phyloP scores from a whole-genome alignment of 345 rosid genomes.

The Cardamine chenopodiifolia region DNA sequence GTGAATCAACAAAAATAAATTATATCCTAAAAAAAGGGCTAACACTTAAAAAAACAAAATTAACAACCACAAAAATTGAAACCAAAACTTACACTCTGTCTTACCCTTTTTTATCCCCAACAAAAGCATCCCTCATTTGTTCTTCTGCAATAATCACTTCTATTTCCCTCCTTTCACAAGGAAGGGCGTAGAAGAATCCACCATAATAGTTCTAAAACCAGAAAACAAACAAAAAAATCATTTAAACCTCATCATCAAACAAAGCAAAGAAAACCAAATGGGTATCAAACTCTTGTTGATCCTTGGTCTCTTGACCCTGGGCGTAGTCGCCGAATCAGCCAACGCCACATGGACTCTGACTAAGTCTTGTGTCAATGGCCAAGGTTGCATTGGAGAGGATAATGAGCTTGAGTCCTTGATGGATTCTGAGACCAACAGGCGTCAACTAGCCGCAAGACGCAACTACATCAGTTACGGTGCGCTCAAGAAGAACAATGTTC shows the following conservation, averaged over 20 bases:
- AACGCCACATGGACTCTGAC: conserved; percentile 31
- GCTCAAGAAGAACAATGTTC: conserved; percentile 43
- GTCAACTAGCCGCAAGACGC: conserved; percentile 38
- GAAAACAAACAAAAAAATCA: not conserved
- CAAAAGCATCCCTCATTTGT: conserved; percentile 31
- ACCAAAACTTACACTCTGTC: conserved; percentile 23
- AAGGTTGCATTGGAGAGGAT: conserved; percentile 46
- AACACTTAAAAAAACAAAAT: conserved; percentile 30
- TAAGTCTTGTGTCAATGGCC: conserved; percentile 39
- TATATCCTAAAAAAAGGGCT: conserved; percentile 22
- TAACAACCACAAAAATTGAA: conserved; percentile 43
- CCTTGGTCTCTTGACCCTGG: conserved; percentile 44
- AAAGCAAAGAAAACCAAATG: conserved; percentile 38
- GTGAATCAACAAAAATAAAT: conserved; percentile 14
- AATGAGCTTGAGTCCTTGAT: conserved; percentile 44
- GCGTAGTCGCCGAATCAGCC: conserved; percentile 37
- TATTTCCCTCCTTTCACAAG: conserved; percentile 45
- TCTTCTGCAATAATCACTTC: conserved; percentile 34
- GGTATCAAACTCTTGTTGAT: conserved; percentile 44
- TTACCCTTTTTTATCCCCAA: conserved; percentile 37
- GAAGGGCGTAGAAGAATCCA: conserved; percentile 47
- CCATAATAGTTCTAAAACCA: conserved; percentile 10
- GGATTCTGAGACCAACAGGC: conserved; percentile 47
- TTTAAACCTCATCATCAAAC: conserved; percentile 13
- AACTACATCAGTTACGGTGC: conserved; percentile 55